Base-by-base conservation (phyloP, 2,329 filamentous ascomycete species). In the Aspergillus sp. region DNA sequence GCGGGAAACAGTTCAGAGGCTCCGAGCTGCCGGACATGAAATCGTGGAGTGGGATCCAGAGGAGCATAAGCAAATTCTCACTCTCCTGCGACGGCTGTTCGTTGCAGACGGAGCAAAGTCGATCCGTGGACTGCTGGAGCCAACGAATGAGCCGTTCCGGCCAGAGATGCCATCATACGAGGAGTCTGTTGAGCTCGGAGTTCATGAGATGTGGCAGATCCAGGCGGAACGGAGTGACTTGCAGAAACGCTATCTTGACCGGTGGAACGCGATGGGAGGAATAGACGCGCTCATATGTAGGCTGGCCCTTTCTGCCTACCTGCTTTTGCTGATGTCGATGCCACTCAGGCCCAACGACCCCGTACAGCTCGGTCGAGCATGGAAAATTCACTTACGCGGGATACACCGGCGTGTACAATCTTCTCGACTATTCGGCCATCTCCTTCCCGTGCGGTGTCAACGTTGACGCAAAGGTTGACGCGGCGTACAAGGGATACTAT, bases 1-100 rank as follows among this genome's bases (percentile, higher is more conserved):
- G 4, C 51, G 57, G 4, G 50, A 60, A 3, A 57, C 72, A 0
- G 64, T 63, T 1, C 54, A 61, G 68, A 78, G 20, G 51, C 80
- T 30, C 55, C 76, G 2, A 68, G 74, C 2, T 75, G 74, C 67
- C 52, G 71, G 40, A 58, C 70, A 7, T 60, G 64, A 37, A 63
- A 68, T 52, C 10, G 34, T 54, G 8, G 42, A 44, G 6, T 50
- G 47, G 41, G 33, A 37, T 53, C 67, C 5, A 22, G 43, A 1
- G 50, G 36, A 33, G 1, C 40, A 45, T 12, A 26, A 30, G 3
- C 37, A 34, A 8, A 22, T 33, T 5, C 22, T 36, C 0, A n/a
- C 6, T 3, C 20, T 34, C 6, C 16, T 40, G 0, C 14, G 27
- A 5, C 26, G 20, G n/a, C 36, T 32, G 55, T 72, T 72, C 40